phyloP scores from a whole-genome alignment of 768 basidiomycete genomes.

The Dioszegia crocea region DNA sequence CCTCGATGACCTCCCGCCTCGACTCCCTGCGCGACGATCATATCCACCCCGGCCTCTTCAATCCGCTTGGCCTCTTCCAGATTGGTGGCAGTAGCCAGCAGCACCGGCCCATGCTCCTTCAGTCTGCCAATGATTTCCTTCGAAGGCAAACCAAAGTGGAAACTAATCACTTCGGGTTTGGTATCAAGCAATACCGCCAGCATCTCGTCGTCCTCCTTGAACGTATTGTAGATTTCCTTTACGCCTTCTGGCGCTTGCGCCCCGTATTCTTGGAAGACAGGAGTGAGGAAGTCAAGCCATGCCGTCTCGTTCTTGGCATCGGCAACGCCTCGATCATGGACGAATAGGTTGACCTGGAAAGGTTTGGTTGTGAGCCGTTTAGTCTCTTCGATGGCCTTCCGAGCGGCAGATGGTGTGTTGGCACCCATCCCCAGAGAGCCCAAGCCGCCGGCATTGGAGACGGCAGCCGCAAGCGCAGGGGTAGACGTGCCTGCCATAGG shows the following conservation, averaged over 20 bases:
- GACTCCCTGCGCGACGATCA: constrained; percentile 36
- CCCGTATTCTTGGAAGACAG: constrained; percentile 16
- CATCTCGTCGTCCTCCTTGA: constrained; percentile 26
- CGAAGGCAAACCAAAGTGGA: constrained; percentile 41
- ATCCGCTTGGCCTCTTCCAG: constrained; percentile 22
- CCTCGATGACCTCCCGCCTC: constrained; percentile 12
- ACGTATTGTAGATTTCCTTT: constrained; percentile 28
- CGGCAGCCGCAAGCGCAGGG: constrained; percentile 35
- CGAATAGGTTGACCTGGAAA: constrained; percentile 43
- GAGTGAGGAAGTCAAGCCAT: constrained; percentile 27
- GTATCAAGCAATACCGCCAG: constrained; percentile 27
- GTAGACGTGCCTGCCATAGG: constrained; percentile 46
- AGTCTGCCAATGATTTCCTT: constrained; percentile 12
- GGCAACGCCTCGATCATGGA: constrained; percentile 11
- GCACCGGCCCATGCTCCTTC: constrained; percentile 17
- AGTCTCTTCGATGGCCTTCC: constrained; percentile 21
- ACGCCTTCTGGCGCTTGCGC: constrained; percentile 15
- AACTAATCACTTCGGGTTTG: constrained; percentile 27
- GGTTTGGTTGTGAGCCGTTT: constrained; percentile 17
- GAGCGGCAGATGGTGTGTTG: constrained; percentile 12
- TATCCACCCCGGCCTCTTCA: constrained; percentile 26
- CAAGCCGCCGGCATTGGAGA: constrained; percentile 40
- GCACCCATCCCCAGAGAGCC: constrained; percentile 39
- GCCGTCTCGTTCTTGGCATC: constrained; percentile 4
- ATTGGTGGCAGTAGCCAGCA: constrained; percentile 30